Percentiles rank a stretch among this genome's conserved stretches.
Evolutionary conservation across 805 yeast species (phyloP).

Genomic region (Ogataea trehalophila): DNA sequence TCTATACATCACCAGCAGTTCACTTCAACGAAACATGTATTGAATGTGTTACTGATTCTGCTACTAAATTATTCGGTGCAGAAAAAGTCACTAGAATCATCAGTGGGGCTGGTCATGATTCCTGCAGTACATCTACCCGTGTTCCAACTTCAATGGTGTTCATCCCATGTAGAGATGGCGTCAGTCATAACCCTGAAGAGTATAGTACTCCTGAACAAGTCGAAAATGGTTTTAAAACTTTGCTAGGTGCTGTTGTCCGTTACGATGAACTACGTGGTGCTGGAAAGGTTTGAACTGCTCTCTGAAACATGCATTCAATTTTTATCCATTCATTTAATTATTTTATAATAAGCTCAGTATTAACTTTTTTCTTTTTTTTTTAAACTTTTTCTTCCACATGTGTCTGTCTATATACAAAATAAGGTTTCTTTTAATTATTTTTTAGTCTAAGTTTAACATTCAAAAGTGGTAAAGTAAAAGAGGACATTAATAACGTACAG

Average conservation of each 20-base stretch:
- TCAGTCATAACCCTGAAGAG: constrained; percentile 64
- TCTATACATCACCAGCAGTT: constrained; percentile 51
- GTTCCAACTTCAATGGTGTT: constrained; percentile 74
- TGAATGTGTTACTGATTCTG: constrained; percentile 47
- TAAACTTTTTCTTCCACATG: too few relatives aligned
- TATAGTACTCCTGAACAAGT: constrained; percentile 61
- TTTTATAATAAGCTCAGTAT: too few relatives aligned
- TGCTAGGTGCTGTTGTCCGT: constrained; percentile 43
- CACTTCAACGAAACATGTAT: constrained; percentile 50
- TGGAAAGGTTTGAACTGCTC: too few relatives aligned
- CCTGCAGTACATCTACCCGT: constrained; percentile 50
- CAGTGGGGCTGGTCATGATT: constrained; percentile 75
- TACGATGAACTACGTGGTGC: constrained; percentile 18
- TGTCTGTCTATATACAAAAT: too few relatives aligned
- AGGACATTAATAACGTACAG: too few relatives aligned
- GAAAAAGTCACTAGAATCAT: constrained; percentile 41
- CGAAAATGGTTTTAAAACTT: constrained; percentile 53
- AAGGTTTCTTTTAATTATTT: too few relatives aligned
- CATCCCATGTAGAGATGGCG: constrained; percentile 63
- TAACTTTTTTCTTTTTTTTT: too few relatives aligned
- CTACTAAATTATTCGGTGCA: constrained; percentile 44
- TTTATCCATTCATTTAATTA: too few relatives aligned
- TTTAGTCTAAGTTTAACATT: too few relatives aligned
- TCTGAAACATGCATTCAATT: too few relatives aligned
- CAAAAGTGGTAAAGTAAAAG: too few relatives aligned